Conservation (phyloP, 164 flowering plant species). For the Amborella trichopoda region DNA sequence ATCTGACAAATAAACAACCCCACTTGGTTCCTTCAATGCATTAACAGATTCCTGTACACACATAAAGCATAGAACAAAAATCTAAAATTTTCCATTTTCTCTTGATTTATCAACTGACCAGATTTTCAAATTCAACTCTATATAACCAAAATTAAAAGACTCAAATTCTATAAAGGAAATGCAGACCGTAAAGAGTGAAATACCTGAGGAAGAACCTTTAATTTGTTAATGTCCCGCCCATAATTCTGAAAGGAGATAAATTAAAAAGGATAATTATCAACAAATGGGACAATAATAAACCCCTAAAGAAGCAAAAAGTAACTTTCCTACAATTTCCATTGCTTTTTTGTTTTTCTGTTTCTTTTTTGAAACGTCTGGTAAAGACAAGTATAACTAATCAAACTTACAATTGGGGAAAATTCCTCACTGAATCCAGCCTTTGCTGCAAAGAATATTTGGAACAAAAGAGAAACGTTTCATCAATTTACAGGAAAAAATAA, state of each 20-base stretch:
- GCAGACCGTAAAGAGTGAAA: neutral
- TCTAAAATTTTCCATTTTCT: too few species aligned
- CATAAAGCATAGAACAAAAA: slow-evolving; percentile 8
- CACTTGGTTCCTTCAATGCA: slow-evolving; percentile 41
- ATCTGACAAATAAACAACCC: slow-evolving; percentile 33
- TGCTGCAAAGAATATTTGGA: slow-evolving; percentile 28
- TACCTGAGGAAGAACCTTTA: slow-evolving; percentile 76
- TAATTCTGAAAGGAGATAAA: slow-evolving; percentile 22
- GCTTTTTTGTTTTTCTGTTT: slow-evolving; percentile 5
- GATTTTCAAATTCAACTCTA: too few species aligned
- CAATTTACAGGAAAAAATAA: neutral
- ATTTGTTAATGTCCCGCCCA: slow-evolving; percentile 20
- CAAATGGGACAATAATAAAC: neutral
- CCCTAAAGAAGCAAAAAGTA: neutral
- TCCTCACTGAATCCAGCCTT: slow-evolving; percentile 45
- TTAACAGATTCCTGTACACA: slow-evolving; percentile 32
- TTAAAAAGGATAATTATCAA: neutral
- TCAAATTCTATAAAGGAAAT: neutral
- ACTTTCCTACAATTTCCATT: neutral
- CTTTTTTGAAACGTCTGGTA: slow-evolving; percentile 14
- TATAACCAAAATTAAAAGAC: neutral
- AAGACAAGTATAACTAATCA: neutral
- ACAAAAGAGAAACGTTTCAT: neutral
- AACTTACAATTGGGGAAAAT: slow-evolving; percentile 49
- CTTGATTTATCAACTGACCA: too few species aligned